Evolutionary conservation across 306 rosid species (phyloP).

Genomic region (cucumber (Cucumis sativus)): DNA sequence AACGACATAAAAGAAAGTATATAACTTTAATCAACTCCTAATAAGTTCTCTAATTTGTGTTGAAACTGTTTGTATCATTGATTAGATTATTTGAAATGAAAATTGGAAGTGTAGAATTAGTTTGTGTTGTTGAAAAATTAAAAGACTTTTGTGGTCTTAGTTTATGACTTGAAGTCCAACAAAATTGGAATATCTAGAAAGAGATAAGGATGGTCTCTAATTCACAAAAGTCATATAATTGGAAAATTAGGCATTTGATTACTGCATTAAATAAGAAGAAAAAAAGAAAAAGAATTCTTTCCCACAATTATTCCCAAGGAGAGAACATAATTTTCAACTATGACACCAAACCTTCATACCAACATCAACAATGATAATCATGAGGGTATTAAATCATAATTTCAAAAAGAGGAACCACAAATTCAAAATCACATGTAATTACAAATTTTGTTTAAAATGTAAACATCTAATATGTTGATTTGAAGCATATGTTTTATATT

Average conservation of each 20-base stretch:
- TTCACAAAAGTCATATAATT: constrained; percentile 1
- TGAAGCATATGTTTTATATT: too few species aligned
- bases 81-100: background rate
- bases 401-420: background rate
- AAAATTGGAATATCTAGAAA: background rate
- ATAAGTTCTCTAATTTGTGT: background rate
- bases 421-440: background rate
- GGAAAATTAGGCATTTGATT: background rate
- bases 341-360: background rate
- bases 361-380: background rate
- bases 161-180: background rate
- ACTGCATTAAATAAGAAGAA: background rate
- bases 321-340: background rate
- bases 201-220: background rate
- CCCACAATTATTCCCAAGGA: background rate
- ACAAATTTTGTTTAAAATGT: background rate
- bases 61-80: background rate
- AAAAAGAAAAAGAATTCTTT: too few species aligned
- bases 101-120: background rate
- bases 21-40: background rate
- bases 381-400: background rate
- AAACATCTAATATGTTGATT: too few species aligned
- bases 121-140: background rate
- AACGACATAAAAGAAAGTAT: too few species aligned
- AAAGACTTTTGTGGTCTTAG: background rate